A percentile compares a stretch with the other conserved stretches of the same genome.
Conservation (phyloP, 1,139 yeast genomes). For the Pichia sp. region DNA sequence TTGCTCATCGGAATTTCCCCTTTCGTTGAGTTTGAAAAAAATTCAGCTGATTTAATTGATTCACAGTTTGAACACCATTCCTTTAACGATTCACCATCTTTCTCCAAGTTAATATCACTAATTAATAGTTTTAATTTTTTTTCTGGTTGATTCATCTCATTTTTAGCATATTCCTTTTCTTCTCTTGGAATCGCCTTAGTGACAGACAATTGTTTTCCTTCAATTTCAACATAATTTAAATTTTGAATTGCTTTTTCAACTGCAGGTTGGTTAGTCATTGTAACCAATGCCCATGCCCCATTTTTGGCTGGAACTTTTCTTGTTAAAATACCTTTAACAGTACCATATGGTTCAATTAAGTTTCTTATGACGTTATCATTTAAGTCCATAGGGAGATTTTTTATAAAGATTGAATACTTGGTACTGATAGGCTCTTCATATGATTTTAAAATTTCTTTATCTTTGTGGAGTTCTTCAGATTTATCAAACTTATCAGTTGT, state of each 20-base stretch:
- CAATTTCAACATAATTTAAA: constrained; percentile 25
- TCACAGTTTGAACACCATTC: constrained; percentile 22
- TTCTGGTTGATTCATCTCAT: constrained; percentile 15
- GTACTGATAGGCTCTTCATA: constrained; percentile 19
- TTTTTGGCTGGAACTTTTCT: constrained; percentile 33
- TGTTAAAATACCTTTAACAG: constrained; percentile 35
- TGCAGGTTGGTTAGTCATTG: constrained; percentile 31
- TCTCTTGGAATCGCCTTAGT: constrained; percentile 30
- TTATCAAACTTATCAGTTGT: neutral
- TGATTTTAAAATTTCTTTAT: neutral
- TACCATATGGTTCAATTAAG: constrained; percentile 36
- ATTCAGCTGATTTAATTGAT: constrained; percentile 23
- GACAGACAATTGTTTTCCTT: constrained; percentile 28
- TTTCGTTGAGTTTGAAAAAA: constrained; percentile 18
- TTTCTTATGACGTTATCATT: constrained; percentile 33
- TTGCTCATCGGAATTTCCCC: constrained; percentile 10
- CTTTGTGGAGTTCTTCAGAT: too few relatives aligned
- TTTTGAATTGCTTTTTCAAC: constrained; percentile 25
- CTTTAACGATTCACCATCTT: constrained; percentile 19
- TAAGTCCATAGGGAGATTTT: constrained; percentile 37
- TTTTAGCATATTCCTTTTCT: constrained; percentile 24
- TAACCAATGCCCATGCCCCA: constrained; percentile 43
- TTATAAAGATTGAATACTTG: constrained; percentile 38
- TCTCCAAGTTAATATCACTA: constrained; percentile 21
- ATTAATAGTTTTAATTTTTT: constrained; percentile 23